phyloP scores from a whole-genome alignment of 441 rosid species.

The Aquilaria agallochum region DNA sequence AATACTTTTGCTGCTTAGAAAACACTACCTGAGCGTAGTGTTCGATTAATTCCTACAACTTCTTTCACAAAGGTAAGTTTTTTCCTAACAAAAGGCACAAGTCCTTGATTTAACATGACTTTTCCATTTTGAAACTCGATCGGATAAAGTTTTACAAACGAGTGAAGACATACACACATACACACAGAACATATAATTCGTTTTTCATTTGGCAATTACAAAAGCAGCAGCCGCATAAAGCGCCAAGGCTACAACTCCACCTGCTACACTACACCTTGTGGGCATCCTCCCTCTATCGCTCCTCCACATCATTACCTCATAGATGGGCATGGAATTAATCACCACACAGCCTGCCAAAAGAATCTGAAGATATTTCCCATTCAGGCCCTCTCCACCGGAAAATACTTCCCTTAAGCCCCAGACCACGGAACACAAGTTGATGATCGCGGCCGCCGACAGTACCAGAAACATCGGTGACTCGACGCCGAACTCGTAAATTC shows the following conservation, averaged over 20 bases:
- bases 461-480: conserved; percentile 42
- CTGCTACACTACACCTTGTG: conserved; percentile 14
- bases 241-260: conserved; percentile 25
- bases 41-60: too few species aligned
- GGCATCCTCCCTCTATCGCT: conserved; percentile 50
- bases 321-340: conserved; percentile 44
- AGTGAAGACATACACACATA: neutral
- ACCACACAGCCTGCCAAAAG: conserved; percentile 29
- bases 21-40: too few species aligned
- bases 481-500: conserved; percentile 42
- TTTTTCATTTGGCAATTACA: neutral
- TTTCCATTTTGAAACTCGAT: too few species aligned
- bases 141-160: too few species aligned
- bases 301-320: conserved; percentile 44
- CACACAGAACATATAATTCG: neutral
- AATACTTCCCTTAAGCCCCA: conserved; percentile 15
- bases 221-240: conserved; percentile 18
- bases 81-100: too few species aligned
- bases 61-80: too few species aligned
- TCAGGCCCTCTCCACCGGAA: conserved; percentile 1
- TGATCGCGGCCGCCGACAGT: conserved; percentile 30
- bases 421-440: conserved; percentile 31
- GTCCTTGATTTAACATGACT: too few species aligned
- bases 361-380: conserved; percentile 27
- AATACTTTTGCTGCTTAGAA: too few species aligned